These are phyloP conservation scores for Saturnispora besseyi DNA, from an alignment of 805 yeast species.

Conservation along the genomic window DNA sequence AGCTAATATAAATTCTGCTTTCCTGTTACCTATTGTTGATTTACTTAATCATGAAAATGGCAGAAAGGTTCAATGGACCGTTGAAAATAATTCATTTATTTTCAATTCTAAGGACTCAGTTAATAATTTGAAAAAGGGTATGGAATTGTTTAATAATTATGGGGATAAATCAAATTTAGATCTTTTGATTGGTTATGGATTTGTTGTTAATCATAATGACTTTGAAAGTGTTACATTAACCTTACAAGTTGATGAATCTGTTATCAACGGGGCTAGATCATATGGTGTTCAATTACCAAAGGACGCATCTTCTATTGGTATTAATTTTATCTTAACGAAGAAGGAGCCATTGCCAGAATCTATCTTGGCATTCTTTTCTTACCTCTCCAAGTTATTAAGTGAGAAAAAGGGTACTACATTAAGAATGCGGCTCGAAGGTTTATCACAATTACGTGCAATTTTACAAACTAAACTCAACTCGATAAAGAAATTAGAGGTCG, in stretches of 20 bases:
- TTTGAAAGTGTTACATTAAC: conserved; percentile 53
- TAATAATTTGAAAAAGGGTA: conserved; percentile 29
- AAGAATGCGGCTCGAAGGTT: conserved; percentile 54
- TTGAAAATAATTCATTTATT: conserved; percentile 19
- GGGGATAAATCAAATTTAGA: conserved; percentile 65
- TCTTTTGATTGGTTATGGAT: conserved; percentile 71
- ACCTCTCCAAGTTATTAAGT: conserved; percentile 39
- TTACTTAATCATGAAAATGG: conserved; percentile 60
- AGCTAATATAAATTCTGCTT: conserved; percentile 37
- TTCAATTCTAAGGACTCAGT: conserved; percentile 33
- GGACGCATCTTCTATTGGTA: conserved; percentile 26
- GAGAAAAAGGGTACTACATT: conserved; percentile 37
- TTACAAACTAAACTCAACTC: conserved; percentile 40
- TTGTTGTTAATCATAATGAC: conserved; percentile 43
- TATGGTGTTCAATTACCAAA: conserved; percentile 35
- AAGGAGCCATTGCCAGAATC: conserved; percentile 29
- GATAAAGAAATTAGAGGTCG: conserved; percentile 28
- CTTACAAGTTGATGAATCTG: conserved; percentile 39
- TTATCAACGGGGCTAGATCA: conserved; percentile 23
- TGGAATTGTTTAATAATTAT: conserved; percentile 73
- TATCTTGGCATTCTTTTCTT: conserved; percentile 46
- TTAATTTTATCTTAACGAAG: conserved; percentile 32
- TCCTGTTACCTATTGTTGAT: conserved; percentile 73
- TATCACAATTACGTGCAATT: conserved; percentile 43
- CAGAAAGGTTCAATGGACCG: conserved; percentile 56